Evolutionary conservation across 345 rosid species (phyloP).

Genomic region (Atalantia buxifolia): DNA sequence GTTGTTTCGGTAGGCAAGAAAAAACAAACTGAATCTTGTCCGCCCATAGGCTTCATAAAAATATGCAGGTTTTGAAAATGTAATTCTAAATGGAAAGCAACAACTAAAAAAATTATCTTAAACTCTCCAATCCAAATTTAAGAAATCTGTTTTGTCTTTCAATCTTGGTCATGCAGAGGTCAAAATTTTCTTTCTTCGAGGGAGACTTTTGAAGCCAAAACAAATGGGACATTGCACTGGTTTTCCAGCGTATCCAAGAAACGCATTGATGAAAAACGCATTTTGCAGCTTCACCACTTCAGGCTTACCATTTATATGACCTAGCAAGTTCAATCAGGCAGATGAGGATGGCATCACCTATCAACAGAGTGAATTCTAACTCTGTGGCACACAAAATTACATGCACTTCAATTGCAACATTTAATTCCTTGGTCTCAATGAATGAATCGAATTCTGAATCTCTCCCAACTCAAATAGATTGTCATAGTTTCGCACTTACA

Average conservation of each 20-base stretch:
- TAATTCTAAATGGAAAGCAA: neutral
- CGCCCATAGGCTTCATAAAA: no score
- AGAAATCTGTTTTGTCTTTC: neutral
- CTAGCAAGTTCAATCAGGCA: neutral
- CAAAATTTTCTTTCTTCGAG: neutral
- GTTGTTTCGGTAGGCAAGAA: neutral
- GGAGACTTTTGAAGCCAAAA: neutral
- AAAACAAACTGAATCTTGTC: neutral
- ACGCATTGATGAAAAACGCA: neutral
- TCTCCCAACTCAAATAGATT: neutral
- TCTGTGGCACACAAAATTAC: neutral
- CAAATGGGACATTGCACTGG: neutral
- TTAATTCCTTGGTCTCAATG: neutral
- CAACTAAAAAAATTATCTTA: neutral
- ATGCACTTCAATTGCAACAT: neutral
- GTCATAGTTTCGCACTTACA: neutral
- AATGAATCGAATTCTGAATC: neutral
- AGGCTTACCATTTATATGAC: neutral
- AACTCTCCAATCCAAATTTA: neutral
- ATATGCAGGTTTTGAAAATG: neutral
- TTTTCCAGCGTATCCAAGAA: neutral
- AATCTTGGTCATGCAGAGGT: neutral
- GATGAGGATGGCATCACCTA: neutral
- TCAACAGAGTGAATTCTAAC: neutral
- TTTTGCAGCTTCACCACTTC: neutral